These are phyloP conservation scores for Lolium perenne DNA, from an alignment of 176 grass and related monocot species.

Conservation along the genomic window DNA sequence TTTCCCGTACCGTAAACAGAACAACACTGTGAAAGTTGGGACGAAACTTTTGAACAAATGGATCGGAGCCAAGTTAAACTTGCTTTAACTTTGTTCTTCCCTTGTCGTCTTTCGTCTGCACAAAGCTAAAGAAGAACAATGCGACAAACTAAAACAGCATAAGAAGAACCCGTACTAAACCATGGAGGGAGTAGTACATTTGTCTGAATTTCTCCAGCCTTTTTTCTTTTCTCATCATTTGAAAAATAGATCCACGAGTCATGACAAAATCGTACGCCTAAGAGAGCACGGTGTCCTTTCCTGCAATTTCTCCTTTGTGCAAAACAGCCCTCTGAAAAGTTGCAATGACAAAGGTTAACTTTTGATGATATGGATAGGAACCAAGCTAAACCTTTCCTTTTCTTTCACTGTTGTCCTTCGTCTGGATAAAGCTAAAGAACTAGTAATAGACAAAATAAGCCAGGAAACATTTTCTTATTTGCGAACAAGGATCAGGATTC, in stretches of 20 bases:
- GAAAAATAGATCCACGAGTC: not conserved
- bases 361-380: not conserved
- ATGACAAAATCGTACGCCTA: not conserved
- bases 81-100: not conserved
- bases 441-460: not conserved
- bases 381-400: not conserved
- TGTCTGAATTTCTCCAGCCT: not conserved
- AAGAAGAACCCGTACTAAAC: not conserved
- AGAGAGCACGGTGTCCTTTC: not conserved
- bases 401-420: not conserved
- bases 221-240: not conserved
- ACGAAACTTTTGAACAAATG: not conserved
- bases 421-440: conserved; percentile 21
- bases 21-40: not conserved
- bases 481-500: too few species aligned
- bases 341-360: not conserved
- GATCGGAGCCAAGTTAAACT: not conserved
- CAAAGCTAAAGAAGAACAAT: not conserved
- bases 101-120: not conserved
- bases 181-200: not conserved
- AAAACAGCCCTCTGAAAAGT: not conserved
- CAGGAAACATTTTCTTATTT: not conserved
- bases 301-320: not conserved
- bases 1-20: not conserved
- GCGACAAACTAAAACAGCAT: not conserved